These are phyloP conservation scores for Phycomyces nitens DNA, from an alignment of 192 early-diverging fungal species.

Conservation along the genomic window DNA sequence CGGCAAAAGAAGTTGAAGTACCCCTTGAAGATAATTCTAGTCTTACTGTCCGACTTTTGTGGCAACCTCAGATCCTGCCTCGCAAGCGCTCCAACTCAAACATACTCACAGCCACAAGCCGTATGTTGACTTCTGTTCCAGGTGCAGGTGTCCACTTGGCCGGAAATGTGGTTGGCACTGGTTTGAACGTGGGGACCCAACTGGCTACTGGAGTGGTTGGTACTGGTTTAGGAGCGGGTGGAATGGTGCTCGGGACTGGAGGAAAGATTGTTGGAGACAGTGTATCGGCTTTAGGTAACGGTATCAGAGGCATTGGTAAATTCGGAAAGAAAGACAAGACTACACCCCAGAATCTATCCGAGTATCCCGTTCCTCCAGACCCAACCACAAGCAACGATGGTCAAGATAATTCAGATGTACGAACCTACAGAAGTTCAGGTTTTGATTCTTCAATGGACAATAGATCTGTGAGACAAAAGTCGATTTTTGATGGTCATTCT, in stretches of 20 bases:
- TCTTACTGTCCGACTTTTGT: constrained; percentile 53
- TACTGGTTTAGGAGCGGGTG: constrained; percentile 46
- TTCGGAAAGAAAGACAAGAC: constrained; percentile 36
- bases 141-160: constrained; percentile 53
- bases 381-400: too few species aligned
- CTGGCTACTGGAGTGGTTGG: too few species aligned
- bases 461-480: too few species aligned
- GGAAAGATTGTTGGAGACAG: constrained; percentile 17
- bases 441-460: too few species aligned
- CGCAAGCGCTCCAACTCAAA: constrained; percentile 27
- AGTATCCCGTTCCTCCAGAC: too few species aligned
- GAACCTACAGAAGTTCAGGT: too few species aligned
- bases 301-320: constrained; percentile 14
- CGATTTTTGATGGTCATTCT: too few species aligned
- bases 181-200: too few species aligned
- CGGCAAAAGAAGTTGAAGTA: constrained; percentile 20
- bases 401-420: too few species aligned
- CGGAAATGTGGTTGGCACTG: constrained; percentile 50
- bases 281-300: constrained; percentile 16
- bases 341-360: neutral
- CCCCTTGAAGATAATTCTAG: neutral
- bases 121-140: constrained; percentile 48
- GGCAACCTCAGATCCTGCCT: constrained; percentile 49
- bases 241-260: constrained; percentile 28
- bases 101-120: constrained; percentile 25